A percentile compares a stretch with the other conserved stretches of the same genome.
Evolutionary conservation across 352 stramenopile species (phyloP).

Genomic region (Phytophthora quininea): DNA sequence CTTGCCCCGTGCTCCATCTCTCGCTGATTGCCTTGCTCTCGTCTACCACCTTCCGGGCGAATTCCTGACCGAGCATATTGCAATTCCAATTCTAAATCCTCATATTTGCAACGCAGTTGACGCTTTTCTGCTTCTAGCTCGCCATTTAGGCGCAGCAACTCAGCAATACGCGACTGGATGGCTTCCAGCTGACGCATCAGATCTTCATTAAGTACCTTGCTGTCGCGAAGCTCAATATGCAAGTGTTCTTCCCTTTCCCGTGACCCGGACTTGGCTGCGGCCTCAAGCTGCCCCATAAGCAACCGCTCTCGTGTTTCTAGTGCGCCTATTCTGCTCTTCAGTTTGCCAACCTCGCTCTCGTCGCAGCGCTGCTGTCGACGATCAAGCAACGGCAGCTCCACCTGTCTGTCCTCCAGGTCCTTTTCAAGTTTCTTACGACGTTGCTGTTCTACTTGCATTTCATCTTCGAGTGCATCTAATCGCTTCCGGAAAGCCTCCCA

Average conservation of each 20-base stretch:
- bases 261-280: constrained; percentile 26
- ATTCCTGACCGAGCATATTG: constrained; percentile 52
- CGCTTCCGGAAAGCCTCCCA: constrained; percentile 79
- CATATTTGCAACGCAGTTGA: constrained; percentile 44
- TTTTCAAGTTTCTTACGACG: constrained; percentile 64
- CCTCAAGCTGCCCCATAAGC: constrained; percentile 62
- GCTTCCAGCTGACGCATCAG: constrained; percentile 55
- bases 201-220: constrained; percentile 49
- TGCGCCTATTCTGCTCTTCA: constrained; percentile 66
- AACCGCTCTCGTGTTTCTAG: constrained; percentile 74
- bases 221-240: constrained; percentile 37
- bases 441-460: constrained; percentile 59
- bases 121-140: constrained; percentile 54
- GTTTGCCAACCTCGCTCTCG: constrained; percentile 42
- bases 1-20: constrained; percentile 20
- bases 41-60: constrained; percentile 17
- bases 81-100: constrained; percentile 68
- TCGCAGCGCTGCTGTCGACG: constrained; percentile 25
- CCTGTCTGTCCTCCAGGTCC: constrained; percentile 61
- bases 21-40: constrained; percentile 33
- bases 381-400: constrained; percentile 35
- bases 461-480: constrained; percentile 68
- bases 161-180: constrained; percentile 44
- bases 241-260: constrained; percentile 36
- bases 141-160: constrained; percentile 52